These are phyloP conservation scores for Aspergillus transmontanensis DNA, from an alignment of 2,329 filamentous ascomycete genomes.

Conservation along the genomic window DNA sequence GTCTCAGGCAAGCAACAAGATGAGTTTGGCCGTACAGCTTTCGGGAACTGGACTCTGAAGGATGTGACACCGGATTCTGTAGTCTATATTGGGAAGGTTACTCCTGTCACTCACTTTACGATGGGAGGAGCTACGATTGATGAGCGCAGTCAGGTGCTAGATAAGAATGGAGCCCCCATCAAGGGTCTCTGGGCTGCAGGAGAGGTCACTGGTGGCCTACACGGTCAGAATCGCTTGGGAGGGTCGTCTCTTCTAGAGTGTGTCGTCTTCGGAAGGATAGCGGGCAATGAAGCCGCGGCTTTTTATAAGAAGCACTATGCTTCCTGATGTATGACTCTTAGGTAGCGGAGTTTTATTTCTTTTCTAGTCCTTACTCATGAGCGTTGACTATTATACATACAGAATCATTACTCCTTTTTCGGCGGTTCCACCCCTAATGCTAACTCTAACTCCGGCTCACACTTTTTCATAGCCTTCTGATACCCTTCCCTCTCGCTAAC, in stretches of 20 bases:
- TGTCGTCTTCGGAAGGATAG: constrained; percentile 64
- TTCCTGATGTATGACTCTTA: neutral
- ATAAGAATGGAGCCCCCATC: constrained; percentile 47
- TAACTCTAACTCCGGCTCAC: constrained; percentile 51
- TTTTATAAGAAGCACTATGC: constrained; percentile 22
- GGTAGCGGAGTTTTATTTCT: neutral
- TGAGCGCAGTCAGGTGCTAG: constrained; percentile 55
- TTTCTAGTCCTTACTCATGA: neutral
- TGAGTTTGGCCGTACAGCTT: constrained; percentile 51
- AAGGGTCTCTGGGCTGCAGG: constrained; percentile 64
- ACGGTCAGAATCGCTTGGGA: constrained; percentile 64
- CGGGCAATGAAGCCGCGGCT: constrained; percentile 52
- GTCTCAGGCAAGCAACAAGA: constrained; percentile 48
- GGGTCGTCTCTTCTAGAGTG: constrained; percentile 66
- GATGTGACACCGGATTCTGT: constrained; percentile 54
- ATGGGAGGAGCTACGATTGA: constrained; percentile 67
- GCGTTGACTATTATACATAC: neutral
- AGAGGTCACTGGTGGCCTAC: constrained; percentile 66
- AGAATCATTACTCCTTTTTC: constrained; percentile 9
- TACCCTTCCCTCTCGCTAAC: constrained; percentile 52
- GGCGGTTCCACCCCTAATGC: constrained; percentile 20
- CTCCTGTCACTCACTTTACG: constrained; percentile 67
- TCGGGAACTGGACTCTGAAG: constrained; percentile 59
- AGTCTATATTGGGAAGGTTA: constrained; percentile 62
- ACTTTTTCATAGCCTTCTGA: constrained; percentile 51